Evolutionary conservation across 2,329 filamentous ascomycete species (phyloP).

Genomic region (Capronia americana): DNA sequence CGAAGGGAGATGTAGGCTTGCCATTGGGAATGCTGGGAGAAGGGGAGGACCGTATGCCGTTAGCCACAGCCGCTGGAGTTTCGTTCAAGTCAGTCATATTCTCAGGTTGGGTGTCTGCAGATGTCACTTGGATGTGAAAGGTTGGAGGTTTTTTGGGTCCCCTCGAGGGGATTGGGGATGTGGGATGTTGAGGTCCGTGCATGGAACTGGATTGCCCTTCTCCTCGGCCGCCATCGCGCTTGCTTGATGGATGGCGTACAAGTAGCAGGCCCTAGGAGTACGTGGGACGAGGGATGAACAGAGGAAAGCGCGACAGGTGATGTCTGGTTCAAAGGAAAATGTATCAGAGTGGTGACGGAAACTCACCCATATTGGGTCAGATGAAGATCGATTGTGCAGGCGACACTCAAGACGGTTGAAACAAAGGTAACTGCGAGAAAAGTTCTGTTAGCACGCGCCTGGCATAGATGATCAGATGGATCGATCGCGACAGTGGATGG

Average conservation of each 20-base stretch:
- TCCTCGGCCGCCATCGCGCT: conserved; percentile 14
- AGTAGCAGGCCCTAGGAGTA: neutral
- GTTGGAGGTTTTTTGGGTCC: neutral
- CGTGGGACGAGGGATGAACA: neutral
- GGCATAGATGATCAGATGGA: neutral
- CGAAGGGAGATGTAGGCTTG: conserved; percentile 61
- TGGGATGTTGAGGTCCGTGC: conserved; percentile 20
- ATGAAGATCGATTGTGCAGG: conserved; percentile 23
- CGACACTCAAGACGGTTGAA: conserved; percentile 23
- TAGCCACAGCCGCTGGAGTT: conserved; percentile 44
- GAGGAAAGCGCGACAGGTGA: conserved; percentile 8
- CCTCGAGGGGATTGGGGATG: conserved; percentile 7
- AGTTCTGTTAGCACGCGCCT: conserved; percentile 27
- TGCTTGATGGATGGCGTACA: conserved; percentile 9
- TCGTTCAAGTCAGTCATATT: conserved; percentile 39
- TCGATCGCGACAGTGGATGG: conserved; percentile 1
- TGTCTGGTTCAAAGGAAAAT: conserved; percentile 10
- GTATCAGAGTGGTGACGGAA: conserved; percentile 20
- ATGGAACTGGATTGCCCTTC: conserved; percentile 11
- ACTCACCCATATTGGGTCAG: conserved; percentile 35
- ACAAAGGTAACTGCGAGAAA: conserved; percentile 23
- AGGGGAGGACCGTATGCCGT: conserved; percentile 46
- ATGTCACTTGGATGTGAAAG: conserved; percentile 2
- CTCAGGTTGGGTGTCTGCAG: conserved; percentile 3
- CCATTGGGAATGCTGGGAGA: conserved; percentile 53